Conservation (phyloP, 1,139 yeast genomes). For the Tardiomyces blankii region DNA sequence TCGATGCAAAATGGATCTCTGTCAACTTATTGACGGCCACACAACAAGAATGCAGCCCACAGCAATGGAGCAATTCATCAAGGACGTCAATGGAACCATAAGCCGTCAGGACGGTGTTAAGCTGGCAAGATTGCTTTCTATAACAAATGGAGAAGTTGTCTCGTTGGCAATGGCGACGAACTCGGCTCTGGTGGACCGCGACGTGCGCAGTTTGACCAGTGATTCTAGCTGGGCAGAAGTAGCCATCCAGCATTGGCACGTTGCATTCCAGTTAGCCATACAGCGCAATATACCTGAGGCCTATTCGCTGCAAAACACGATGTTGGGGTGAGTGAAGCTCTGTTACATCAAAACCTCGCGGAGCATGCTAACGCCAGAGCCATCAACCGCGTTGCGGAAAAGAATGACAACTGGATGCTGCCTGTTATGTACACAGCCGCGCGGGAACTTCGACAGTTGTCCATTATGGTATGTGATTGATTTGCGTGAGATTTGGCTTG, state of each 20-base stretch:
- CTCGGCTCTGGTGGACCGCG: slow-evolving; percentile 13
- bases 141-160: slow-evolving; percentile 11
- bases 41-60: background rate
- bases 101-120: slow-evolving; percentile 12
- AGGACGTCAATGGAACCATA: slow-evolving; percentile 4
- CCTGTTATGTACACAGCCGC: slow-evolving; percentile 45
- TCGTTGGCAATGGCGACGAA: slow-evolving; percentile 13
- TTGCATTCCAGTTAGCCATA: slow-evolving; percentile 15
- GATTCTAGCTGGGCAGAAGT: slow-evolving; percentile 16
- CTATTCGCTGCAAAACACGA: slow-evolving; percentile 16
- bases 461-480: slow-evolving; percentile 19
- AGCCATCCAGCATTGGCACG: slow-evolving; percentile 19
- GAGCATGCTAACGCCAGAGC: slow-evolving; percentile 5
- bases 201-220: slow-evolving; percentile 7
- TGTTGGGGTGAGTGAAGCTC: slow-evolving; percentile 8
- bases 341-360: no score
- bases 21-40: no score
- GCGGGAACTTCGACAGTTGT: slow-evolving; percentile 39
- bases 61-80: slow-evolving; percentile 1
- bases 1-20: no score
- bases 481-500: slow-evolving; percentile 9
- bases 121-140: slow-evolving; percentile 15
- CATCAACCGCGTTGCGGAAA: slow-evolving; percentile 48
- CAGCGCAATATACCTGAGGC: slow-evolving; percentile 18
- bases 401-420: slow-evolving; percentile 53